Conservation (phyloP, 371 early-diverging fungal species). For the Haplosporangium sp. region DNA sequence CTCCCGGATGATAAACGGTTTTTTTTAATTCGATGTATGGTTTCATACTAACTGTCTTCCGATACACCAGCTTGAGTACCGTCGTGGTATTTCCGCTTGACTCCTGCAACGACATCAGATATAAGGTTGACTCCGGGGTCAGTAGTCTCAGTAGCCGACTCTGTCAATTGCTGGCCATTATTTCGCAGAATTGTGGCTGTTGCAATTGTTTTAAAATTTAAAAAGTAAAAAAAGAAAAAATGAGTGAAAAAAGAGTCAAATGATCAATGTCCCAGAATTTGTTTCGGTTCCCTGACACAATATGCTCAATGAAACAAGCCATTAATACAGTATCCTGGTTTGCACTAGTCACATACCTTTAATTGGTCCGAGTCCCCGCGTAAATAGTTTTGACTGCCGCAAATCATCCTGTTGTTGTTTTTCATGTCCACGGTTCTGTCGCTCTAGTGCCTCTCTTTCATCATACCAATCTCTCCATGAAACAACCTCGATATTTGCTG, state of each 20-base stretch:
- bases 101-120: neutral
- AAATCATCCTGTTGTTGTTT: slow-evolving; percentile 4
- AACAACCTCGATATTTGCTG: slow-evolving; percentile 41
- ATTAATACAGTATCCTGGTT: neutral
- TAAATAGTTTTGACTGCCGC: neutral
- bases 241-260: too few species aligned
- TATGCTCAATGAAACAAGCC: too few species aligned
- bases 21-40: neutral
- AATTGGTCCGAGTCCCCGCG: neutral
- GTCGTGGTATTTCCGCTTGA: slow-evolving; percentile 20
- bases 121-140: neutral
- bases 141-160: neutral
- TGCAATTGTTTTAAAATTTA: too few species aligned
- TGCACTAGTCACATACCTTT: neutral
- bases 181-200: too few species aligned
- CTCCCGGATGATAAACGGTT: neutral
- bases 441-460: slow-evolving; percentile 27
- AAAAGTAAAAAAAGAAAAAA: too few species aligned
- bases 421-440: slow-evolving; percentile 16
- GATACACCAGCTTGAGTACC: neutral
- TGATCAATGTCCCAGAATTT: too few species aligned
- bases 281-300: too few species aligned
- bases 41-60: too few species aligned
- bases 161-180: too few species aligned
- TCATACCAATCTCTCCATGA: slow-evolving; percentile 45